phyloP scores from a whole-genome alignment of 1,139 yeast genomes.

The Candida glucosophila region DNA sequence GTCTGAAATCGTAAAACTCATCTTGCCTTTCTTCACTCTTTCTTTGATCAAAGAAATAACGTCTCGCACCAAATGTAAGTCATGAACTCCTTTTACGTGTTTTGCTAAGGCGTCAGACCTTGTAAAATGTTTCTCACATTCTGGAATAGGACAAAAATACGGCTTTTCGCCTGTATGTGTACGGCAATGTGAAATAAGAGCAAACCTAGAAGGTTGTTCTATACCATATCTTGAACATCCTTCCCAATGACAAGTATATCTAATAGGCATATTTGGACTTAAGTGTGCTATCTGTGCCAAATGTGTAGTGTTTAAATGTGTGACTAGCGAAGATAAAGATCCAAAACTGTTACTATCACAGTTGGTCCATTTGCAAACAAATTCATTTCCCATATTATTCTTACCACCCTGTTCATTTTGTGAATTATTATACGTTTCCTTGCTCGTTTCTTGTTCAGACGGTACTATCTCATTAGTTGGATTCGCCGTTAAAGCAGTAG shows the following conservation, averaged over 20 bases:
- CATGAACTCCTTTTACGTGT: slow-evolving; percentile 59
- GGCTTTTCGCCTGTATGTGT: slow-evolving; percentile 65
- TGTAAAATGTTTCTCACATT: slow-evolving; percentile 54
- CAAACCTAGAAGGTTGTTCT: slow-evolving; percentile 51
- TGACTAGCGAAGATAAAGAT: slow-evolving; percentile 20
- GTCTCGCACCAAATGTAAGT: slow-evolving; percentile 32
- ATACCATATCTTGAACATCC: slow-evolving; percentile 48
- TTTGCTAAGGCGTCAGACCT: slow-evolving; percentile 55
- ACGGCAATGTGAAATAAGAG: slow-evolving; percentile 54
- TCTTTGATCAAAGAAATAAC: slow-evolving; percentile 21
- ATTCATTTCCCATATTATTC: slow-evolving; percentile 6
- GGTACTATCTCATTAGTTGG: no score
- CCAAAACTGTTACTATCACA: slow-evolving; percentile 15
- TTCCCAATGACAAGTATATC: slow-evolving; percentile 56
- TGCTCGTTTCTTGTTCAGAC: no score
- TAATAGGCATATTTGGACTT: slow-evolving; percentile 16
- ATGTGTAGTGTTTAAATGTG: slow-evolving; percentile 24
- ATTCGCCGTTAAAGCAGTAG: no score
- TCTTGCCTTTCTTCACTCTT: slow-evolving; percentile 15
- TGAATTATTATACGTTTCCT: no score
- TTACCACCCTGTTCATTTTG: slow-evolving; percentile 1
- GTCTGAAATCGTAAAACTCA: slow-evolving; percentile 11
- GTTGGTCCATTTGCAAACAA: slow-evolving; percentile 27
- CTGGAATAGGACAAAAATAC: slow-evolving; percentile 61
- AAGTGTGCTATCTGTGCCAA: slow-evolving; percentile 16